Percentiles rank a stretch among this genome's conserved stretches.
phyloP scores from a whole-genome alignment of 495 filamentous ascomycete species.

The Lasiosphaeriaceae sp. region DNA sequence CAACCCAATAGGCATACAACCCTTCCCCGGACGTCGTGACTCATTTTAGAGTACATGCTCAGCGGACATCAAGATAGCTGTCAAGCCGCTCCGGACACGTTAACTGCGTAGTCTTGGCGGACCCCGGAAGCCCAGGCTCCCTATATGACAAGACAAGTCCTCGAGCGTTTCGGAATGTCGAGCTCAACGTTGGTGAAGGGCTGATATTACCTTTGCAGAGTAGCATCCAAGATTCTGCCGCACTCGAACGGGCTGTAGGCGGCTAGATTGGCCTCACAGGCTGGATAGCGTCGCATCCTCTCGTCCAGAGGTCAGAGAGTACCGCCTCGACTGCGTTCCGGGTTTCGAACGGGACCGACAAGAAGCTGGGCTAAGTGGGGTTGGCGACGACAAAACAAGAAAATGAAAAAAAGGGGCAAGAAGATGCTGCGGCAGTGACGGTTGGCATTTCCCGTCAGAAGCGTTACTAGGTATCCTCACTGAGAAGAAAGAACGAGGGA shows the following conservation, averaged over 20 bases:
- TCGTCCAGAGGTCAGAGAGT: conserved; percentile 9
- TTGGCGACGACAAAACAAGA: not conserved
- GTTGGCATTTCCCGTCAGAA: not conserved
- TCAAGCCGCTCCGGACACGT: conserved; percentile 10
- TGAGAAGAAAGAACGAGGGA: not conserved
- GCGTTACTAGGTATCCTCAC: not conserved
- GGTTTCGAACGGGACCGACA: conserved; percentile 8
- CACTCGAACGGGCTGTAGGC: conserved; percentile 7
- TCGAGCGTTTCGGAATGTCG: not conserved
- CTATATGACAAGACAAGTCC: no score
- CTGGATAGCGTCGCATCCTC: conserved; percentile 14
- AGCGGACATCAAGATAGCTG: not conserved
- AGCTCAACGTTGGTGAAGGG: not conserved
- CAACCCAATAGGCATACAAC: not conserved
- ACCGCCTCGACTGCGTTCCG: conserved; percentile 14
- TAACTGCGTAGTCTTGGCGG: conserved; percentile 4
- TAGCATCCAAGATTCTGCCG: conserved; percentile 25
- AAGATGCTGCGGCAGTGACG: not conserved
- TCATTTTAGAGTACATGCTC: not conserved
- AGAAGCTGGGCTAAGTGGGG: not conserved
- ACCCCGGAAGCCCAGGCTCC: not conserved
- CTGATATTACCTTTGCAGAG: conserved; percentile 12
- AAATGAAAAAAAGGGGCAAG: not conserved
- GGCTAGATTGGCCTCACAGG: conserved; percentile 8
- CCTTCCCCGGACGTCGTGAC: not conserved